A percentile compares a stretch with the other conserved stretches of the same genome.
These are phyloP conservation scores for Diutina neorugosa DNA, from an alignment of 1,139 yeast species.

Conservation along the genomic window DNA sequence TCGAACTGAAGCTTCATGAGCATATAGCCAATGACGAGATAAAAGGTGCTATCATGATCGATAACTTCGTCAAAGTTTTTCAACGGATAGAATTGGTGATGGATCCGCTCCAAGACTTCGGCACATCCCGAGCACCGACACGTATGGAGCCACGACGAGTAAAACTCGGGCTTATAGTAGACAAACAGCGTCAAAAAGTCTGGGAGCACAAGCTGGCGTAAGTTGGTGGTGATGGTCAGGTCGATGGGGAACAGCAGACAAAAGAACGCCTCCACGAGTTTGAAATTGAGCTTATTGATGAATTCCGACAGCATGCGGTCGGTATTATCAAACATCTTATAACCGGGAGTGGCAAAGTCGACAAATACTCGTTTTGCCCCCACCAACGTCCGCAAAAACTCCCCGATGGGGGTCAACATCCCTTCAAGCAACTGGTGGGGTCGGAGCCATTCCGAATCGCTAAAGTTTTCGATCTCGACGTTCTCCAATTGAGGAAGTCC, in stretches of 20 bases:
- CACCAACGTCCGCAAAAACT: constrained; percentile 16
- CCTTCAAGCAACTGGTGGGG: constrained; percentile 25
- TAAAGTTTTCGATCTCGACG: constrained; percentile 23
- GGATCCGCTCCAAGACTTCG: constrained; percentile 15
- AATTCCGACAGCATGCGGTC: constrained; percentile 19
- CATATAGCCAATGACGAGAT: constrained; percentile 23
- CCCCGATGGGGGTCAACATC: constrained; percentile 22
- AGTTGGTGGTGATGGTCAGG: constrained; percentile 6
- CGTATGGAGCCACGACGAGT: constrained; percentile 24
- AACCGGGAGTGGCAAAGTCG: constrained; percentile 28
- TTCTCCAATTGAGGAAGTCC: constrained; percentile 22
- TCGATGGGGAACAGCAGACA: constrained; percentile 14
- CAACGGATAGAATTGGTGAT: constrained; percentile 15
- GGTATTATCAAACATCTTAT: constrained; percentile 26
- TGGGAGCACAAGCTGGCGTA: constrained; percentile 21
- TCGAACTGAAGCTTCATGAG: constrained; percentile 27
- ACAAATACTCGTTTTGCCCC: constrained; percentile 16
- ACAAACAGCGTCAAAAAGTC: constrained; percentile 29
- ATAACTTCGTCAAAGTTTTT: constrained; percentile 6
- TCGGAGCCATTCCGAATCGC: constrained; percentile 27
- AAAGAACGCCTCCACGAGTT: constrained; percentile 27
- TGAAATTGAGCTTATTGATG: constrained; percentile 23
- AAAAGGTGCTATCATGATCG: constrained; percentile 20
- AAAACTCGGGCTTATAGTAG: constrained; percentile 28
- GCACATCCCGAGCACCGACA: constrained; percentile 28